Base-by-base conservation (phyloP, 2,329 filamentous ascomycete genomes). In the Fusarium compactum region DNA sequence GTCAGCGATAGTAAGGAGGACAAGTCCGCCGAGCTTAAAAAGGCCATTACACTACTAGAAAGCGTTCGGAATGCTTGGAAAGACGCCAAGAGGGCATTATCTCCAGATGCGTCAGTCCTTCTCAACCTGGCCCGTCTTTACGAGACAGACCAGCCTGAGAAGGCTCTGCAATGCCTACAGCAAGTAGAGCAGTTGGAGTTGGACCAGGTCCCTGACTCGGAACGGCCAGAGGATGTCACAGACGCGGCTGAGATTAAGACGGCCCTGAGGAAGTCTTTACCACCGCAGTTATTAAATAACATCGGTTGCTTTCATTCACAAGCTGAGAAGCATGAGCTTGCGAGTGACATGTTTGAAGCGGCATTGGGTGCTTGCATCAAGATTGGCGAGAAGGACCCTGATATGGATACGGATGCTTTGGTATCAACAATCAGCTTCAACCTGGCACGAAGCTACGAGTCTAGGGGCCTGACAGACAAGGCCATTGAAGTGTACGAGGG, bases 371-470 rank as follows among this genome's bases (percentile, higher is more conserved):
- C 95, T 18, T 98, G 95, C 77, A 90, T 97, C 74, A 92, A 92
- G 74, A 91, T 94, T 67, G 89, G 90, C 48, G 91, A 94, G 74
- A 91, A 89, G 74, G 91, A 94, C 44, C 87, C 91, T 55, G 88
- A 89, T 2, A 87, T 91, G 67, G 96, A 98, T 77, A 95, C 91
- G 0, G 96, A 99, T 80, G 94, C 94, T 16, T 85, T 99, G 7
- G 91, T 98, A 27, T 97, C 95, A 1, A 97, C 95, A 5, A 97
- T 99, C 78, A 97, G 94, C 78, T 99, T 96, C 86, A 99, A 98
- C 76, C 89, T 99, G 43, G 96, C 92, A 29, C 89, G 96, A 62
- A 97, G 94, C 62, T 98, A 98, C 76, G 96, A 99, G 82, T 91
- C 93, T 1, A 90, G 93, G 56, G 91, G 92, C 38, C 86, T 95